Conservation (phyloP, 306 rosid genomes). For the Trifolium dubium region DNA sequence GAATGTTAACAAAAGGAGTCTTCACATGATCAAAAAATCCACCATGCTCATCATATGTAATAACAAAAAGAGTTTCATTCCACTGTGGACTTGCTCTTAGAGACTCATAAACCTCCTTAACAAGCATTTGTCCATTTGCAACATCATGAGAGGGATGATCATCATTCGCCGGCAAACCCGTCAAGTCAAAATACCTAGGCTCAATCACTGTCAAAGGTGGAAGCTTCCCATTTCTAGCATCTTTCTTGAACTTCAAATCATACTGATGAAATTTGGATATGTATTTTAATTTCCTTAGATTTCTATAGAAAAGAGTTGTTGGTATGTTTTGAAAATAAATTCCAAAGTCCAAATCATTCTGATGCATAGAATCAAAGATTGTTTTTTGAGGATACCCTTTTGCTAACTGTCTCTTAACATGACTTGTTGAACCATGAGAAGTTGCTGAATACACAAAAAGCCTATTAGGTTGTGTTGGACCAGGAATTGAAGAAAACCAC, state of each 20-base stretch:
- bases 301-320: constrained; percentile 85
- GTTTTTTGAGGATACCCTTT: constrained; percentile 94
- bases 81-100: constrained; percentile 93
- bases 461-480: constrained; percentile 98
- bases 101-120: constrained; percentile 92
- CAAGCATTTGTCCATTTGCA: constrained; percentile 91
- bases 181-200: constrained; percentile 86
- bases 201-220: constrained; percentile 90
- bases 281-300: constrained; percentile 84
- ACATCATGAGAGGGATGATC: constrained; percentile 99
- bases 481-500: constrained; percentile 97
- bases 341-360: constrained; percentile 72
- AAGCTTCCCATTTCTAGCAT: constrained; percentile 84
- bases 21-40: constrained; percentile 91
- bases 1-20: constrained; percentile 86
- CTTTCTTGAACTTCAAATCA: constrained; percentile 75
- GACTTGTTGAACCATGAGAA: constrained; percentile 96
- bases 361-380: constrained; percentile 84
- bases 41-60: constrained; percentile 97
- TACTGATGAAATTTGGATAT: constrained; percentile 76
- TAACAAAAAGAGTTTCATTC: constrained; percentile 86
- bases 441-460: constrained; percentile 96
- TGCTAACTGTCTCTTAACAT: constrained; percentile 83
- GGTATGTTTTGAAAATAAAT: constrained; percentile 88
- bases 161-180: constrained; percentile 79